phyloP scores from a whole-genome alignment of 495 filamentous ascomycete species.

The Pseudomonodictys pantanalensis region DNA sequence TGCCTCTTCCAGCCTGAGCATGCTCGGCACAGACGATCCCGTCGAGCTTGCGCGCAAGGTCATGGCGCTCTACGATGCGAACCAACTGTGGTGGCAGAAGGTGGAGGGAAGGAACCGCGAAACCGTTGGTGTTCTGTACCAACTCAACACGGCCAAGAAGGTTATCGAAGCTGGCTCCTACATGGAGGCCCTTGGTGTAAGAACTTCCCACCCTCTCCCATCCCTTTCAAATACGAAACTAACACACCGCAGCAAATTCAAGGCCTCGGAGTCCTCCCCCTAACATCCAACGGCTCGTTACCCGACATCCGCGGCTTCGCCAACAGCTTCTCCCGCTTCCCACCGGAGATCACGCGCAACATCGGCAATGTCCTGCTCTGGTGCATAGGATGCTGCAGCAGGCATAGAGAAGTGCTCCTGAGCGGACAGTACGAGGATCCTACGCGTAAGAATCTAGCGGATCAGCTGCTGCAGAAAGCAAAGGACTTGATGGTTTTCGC shows the following conservation, averaged over 20 bases:
- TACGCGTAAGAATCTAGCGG: conserved; percentile 64
- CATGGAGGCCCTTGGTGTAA: conserved; percentile 78
- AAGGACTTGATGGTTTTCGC: conserved; percentile 93
- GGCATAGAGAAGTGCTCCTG: conserved; percentile 65
- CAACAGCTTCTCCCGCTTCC: conserved; percentile 65
- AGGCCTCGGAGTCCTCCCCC: conserved; percentile 70
- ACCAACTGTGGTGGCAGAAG: conserved; percentile 67
- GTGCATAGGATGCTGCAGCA: conserved; percentile 80
- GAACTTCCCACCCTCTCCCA: conserved; percentile 39
- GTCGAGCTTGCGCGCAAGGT: conserved; percentile 74
- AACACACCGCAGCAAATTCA: conserved; percentile 61
- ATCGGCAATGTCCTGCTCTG: conserved; percentile 87
- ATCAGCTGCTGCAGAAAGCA: conserved; percentile 68
- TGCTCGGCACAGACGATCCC: conserved; percentile 85
- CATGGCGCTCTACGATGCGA: conserved; percentile 71
- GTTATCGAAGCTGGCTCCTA: conserved; percentile 67
- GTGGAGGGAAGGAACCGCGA: conserved; percentile 66
- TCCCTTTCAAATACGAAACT: not conserved
- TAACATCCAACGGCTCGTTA: conserved; percentile 66
- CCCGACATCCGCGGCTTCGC: conserved; percentile 69
- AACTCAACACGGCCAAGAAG: conserved; percentile 73
- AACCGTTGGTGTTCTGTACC: conserved; percentile 67
- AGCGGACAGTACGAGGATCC: conserved; percentile 67
- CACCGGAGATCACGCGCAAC: conserved; percentile 77
- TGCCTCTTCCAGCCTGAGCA: conserved; percentile 63